Conservation (phyloP, 495 filamentous ascomycete genomes). For the Neurospora pannonica region DNA sequence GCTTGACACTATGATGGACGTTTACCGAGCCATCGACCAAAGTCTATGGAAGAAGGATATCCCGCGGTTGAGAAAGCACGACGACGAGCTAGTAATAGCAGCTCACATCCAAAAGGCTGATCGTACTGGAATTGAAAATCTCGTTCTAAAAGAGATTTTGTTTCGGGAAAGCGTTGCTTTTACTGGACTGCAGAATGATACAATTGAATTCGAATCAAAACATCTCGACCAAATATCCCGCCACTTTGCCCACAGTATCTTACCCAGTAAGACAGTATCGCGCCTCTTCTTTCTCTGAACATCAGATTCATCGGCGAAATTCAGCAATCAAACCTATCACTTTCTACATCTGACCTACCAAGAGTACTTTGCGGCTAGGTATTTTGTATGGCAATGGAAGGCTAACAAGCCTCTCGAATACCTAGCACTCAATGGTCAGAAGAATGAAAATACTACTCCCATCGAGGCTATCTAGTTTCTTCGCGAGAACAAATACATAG, state of each 20-base stretch:
- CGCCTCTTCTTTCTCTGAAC: constrained; percentile 27
- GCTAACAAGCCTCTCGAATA: too few relatives aligned
- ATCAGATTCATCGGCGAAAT: constrained; percentile 14
- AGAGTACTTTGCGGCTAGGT: too few relatives aligned
- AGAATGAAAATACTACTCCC: too few relatives aligned
- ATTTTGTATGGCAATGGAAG: too few relatives aligned
- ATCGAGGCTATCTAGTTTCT: too few relatives aligned
- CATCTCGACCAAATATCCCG: constrained; percentile 16
- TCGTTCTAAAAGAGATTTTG: constrained; percentile 14
- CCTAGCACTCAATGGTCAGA: too few relatives aligned
- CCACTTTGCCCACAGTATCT: constrained; percentile 1
- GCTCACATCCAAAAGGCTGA: not conserved
- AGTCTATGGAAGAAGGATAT: constrained; percentile 35
- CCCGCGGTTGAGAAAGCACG: constrained; percentile 21
- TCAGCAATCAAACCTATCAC: too few relatives aligned
- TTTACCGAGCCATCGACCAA: constrained; percentile 32
- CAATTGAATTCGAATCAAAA: constrained; percentile 24
- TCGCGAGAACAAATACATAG: too few relatives aligned
- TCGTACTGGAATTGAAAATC: constrained; percentile 3
- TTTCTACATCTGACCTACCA: too few relatives aligned
- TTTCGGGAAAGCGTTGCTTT: constrained; percentile 31
- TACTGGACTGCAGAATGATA: constrained; percentile 26
- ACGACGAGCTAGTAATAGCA: not conserved
- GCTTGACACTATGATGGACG: constrained; percentile 30
- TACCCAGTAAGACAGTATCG: constrained; percentile 8